Percentiles rank a stretch among this genome's conserved stretches.
Conservation (phyloP, 805 yeast species). For the Sporopachydermia quercuum region DNA sequence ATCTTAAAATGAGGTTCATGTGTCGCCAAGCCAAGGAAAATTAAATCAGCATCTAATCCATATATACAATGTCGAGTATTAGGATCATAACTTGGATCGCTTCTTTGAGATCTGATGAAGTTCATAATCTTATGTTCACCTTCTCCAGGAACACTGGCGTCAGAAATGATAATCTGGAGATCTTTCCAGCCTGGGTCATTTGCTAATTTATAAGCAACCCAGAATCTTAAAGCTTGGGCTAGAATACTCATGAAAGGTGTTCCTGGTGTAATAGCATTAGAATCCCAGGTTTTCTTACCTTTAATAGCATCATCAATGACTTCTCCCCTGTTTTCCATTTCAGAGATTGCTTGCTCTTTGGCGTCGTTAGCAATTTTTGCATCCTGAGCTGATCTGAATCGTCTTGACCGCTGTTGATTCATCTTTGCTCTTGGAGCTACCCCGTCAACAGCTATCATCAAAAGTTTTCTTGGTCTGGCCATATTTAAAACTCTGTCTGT, state of each 20-base stretch:
- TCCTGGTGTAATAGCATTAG: constrained; percentile 96
- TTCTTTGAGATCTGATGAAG: constrained; percentile 79
- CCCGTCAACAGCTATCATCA: constrained; percentile 96
- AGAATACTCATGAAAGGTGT: constrained; percentile 93
- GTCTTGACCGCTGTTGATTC: constrained; percentile 92
- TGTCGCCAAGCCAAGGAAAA: constrained; percentile 88
- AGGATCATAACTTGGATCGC: constrained; percentile 77
- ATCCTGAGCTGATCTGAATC: constrained; percentile 85
- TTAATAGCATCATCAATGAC: constrained; percentile 61
- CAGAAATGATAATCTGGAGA: constrained; percentile 80
- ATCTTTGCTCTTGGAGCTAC: constrained; percentile 97
- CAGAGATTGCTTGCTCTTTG: constrained; percentile 41
- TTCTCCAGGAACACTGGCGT: constrained; percentile 97
- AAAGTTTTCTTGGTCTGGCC: constrained; percentile 89
- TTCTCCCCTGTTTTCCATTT: constrained; percentile 53
- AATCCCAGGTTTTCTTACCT: constrained; percentile 77
- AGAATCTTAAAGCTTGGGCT: constrained; percentile 70
- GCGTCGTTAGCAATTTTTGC: constrained; percentile 69
- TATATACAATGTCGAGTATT: constrained; percentile 93
- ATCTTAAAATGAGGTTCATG: constrained; percentile 96
- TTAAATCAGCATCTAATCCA: constrained; percentile 95
- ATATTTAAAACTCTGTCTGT: constrained; percentile 83
- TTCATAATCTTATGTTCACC: constrained; percentile 99
- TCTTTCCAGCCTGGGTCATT: constrained; percentile 90
- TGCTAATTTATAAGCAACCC: constrained; percentile 82